A percentile compares a stretch with the other conserved stretches of the same genome.
Conservation (phyloP, 805 yeast species). For the Saccharomycopsis sp. region DNA sequence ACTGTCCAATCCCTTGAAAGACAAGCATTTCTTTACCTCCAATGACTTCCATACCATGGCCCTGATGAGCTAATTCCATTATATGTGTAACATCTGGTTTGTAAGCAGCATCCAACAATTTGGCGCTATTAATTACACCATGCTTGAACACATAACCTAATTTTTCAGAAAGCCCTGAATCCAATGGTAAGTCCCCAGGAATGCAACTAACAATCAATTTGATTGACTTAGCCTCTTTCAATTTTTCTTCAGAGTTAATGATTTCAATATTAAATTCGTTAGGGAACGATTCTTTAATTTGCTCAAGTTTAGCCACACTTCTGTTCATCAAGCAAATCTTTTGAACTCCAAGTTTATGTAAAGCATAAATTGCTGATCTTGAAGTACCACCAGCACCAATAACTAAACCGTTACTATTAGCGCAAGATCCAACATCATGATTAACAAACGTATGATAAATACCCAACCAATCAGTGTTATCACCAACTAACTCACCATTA, state of each 20-base stretch:
- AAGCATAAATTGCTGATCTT: conserved; percentile 87
- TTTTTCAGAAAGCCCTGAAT: conserved; percentile 38
- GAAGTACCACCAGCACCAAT: conserved; percentile 98
- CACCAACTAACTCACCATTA: conserved; percentile 55
- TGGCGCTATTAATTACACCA: conserved; percentile 38
- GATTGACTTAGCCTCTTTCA: conserved; percentile 34
- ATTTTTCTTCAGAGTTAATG: conserved; percentile 43
- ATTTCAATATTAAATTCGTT: conserved; percentile 49
- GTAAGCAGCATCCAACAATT: conserved; percentile 87
- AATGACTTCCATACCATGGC: conserved; percentile 69
- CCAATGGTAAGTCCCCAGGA: conserved; percentile 75
- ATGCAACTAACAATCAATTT: conserved; percentile 69
- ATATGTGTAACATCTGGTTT: conserved; percentile 83
- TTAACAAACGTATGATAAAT: conserved; percentile 59
- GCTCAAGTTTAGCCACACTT: conserved; percentile 57
- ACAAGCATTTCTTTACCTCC: conserved; percentile 91
- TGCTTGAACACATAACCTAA: conserved; percentile 41
- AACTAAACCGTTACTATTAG: conserved; percentile 55
- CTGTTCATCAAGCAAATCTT: conserved; percentile 78
- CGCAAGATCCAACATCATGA: conserved; percentile 44
- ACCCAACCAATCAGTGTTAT: conserved; percentile 95
- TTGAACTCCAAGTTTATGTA: conserved; percentile 68
- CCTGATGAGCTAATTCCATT: conserved; percentile 65
- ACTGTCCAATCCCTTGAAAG: conserved; percentile 88
- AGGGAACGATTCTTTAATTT: conserved; percentile 57